These are phyloP conservation scores for Fusarium decemcellulare DNA, from an alignment of 2,329 filamentous ascomycete species.

Conservation along the genomic window DNA sequence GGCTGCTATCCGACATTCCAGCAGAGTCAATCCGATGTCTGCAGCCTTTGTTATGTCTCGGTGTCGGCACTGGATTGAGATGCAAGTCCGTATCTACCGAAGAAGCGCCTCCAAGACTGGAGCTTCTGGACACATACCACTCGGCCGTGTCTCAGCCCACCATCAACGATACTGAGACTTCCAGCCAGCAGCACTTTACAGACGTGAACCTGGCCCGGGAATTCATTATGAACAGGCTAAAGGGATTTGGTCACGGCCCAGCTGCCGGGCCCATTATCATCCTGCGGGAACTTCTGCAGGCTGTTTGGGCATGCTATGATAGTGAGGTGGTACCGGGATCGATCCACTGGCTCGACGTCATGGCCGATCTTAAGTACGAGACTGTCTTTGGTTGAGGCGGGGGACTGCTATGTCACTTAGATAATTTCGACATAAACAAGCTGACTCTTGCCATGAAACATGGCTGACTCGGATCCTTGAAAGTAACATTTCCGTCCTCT, in stretches of 20 bases:
- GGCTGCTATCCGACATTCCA: conserved; percentile 16
- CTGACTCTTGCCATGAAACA: background rate
- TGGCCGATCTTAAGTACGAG: conserved; percentile 33
- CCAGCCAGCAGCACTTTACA: conserved; percentile 1
- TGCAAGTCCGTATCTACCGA: conserved; percentile 17
- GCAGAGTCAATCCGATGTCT: conserved; percentile 27
- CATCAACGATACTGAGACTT: background rate
- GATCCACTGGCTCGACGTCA: conserved; percentile 31
- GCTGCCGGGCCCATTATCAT: conserved; percentile 28
- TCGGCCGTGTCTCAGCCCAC: background rate
- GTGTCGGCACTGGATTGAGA: conserved; percentile 24
- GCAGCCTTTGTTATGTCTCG: conserved; percentile 24
- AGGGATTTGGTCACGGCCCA: conserved; percentile 6
- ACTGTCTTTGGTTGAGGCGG: conserved; percentile 33
- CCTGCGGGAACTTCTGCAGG: conserved; percentile 27
- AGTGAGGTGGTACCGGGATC: conserved; percentile 26
- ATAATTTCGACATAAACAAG: background rate
- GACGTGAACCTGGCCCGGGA: conserved; percentile 21
- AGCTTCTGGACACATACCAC: conserved; percentile 1
- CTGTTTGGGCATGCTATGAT: conserved; percentile 34
- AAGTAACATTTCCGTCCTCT: background rate
- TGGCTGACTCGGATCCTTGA: background rate
- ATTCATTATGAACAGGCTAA: conserved; percentile 28
- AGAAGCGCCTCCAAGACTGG: conserved; percentile 13
- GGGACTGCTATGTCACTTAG: background rate